Evolutionary conservation across 257 asterid species (phyloP), one percentile per base, ranked within the genome.

Genomic region (Lycium ferocissimum): DNA sequence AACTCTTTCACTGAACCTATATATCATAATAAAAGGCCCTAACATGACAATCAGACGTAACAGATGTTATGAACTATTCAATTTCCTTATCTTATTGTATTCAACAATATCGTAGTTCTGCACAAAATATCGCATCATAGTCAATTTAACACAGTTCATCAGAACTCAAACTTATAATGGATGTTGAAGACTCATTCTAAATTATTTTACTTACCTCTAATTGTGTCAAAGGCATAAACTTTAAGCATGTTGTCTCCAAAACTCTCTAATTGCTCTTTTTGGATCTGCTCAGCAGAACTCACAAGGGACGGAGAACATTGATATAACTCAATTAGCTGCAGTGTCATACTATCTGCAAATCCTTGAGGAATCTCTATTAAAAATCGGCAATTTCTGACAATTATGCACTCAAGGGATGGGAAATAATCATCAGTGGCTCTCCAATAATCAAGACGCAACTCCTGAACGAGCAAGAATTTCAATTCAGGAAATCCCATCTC

Each of bases 391-490:
- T 4, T 51, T 10, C 13, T 38, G 33, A 85, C 26, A 18, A 3
- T 61, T 47, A 79, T 6, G 37, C 61, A 47, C 49, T 79, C 59
- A 14, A 79, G 80, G 54, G n/a, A 43, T 1, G 87, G 73, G 81
- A 85, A 85, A 59, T 18, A 22, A 20, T 10, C 10, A 6, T 61
- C 58, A 2, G 69, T 1, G 10, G 85, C 82, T 22, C 61, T 63
- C 76, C 80, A 70, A 7, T 45, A 43, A 56, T 40, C 65, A n/a
- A 81, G 33, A 85, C 15, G 26, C 12, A 38, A 69, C 81, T 40
- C 62, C 65, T 57, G 63, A 81, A 85, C 37, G 75, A 66, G 54
- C 66, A 81, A 80, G 20, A 22, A 83, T 63, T 70, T 85, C 20
- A 85, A 58, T 43, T 22, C 26, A 15, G 35, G 57, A 69, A 85